phyloP scores from a whole-genome alignment of 2,329 filamentous ascomycete genomes.

The Pseudogymnoascus sp. region DNA sequence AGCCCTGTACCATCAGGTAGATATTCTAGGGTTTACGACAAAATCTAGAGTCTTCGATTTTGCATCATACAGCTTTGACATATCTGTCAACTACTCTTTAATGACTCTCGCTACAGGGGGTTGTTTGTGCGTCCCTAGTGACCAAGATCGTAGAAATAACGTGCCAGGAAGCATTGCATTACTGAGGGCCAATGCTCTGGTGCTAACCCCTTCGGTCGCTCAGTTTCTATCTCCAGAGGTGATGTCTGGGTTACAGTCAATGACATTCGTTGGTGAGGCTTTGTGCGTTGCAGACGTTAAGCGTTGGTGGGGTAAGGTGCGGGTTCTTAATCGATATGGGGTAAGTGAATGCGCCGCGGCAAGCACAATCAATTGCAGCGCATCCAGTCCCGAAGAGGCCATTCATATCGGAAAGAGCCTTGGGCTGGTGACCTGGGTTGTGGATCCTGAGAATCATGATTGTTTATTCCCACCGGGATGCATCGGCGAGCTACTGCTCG shows the following conservation, averaged over 20 bases:
- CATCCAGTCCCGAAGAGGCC: constrained; percentile 32
- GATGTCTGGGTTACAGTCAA: constrained; percentile 59
- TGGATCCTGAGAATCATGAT: constrained; percentile 11
- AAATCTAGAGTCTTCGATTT: constrained; percentile 19
- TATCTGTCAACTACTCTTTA: constrained; percentile 18
- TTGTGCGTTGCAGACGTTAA: constrained; percentile 47
- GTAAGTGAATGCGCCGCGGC: constrained; percentile 73
- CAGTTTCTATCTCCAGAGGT: constrained; percentile 81
- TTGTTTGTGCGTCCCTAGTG: constrained; percentile 19
- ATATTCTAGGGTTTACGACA: not conserved
- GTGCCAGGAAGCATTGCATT: constrained; percentile 14
- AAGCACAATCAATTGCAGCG: constrained; percentile 15
- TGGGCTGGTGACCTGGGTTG: constrained; percentile 12
- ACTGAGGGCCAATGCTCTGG: constrained; percentile 16
- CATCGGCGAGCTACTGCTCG: constrained; percentile 14
- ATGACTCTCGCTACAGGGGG: constrained; percentile 17
- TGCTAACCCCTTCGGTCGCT: constrained; percentile 17
- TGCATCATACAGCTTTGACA: constrained; percentile 20
- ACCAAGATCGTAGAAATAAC: constrained; percentile 17
- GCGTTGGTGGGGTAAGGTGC: constrained; percentile 30
- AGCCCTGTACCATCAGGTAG: not conserved
- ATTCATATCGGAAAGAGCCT: constrained; percentile 15
- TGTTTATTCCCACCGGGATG: constrained; percentile 1
- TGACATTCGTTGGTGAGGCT: constrained; percentile 86
- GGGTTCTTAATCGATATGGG: constrained; percentile 53